These are phyloP conservation scores for Globisporangium spinosum DNA, from an alignment of 352 stramenopile genomes.

Conservation along the genomic window DNA sequence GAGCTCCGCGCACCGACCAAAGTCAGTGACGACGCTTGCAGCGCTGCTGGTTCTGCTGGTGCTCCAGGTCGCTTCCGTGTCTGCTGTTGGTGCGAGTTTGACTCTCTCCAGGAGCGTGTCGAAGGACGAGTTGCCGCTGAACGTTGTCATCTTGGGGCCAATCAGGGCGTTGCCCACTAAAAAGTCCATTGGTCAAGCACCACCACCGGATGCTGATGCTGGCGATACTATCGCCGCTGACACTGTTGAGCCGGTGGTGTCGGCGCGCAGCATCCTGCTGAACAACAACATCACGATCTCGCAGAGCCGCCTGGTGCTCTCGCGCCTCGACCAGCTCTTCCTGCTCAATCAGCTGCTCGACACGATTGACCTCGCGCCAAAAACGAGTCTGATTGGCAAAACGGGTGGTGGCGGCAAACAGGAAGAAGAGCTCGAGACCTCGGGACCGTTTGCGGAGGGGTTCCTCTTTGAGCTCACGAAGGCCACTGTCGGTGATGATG, in stretches of 20 bases:
- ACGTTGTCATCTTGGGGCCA: not conserved
- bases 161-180: not conserved
- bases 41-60: not conserved
- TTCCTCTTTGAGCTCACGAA: conserved; percentile 11
- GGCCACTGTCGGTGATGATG: not conserved
- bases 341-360: conserved; percentile 13
- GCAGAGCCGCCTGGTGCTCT: conserved; percentile 17
- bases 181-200: not conserved
- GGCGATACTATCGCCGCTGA: not conserved
- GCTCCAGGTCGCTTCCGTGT: not conserved
- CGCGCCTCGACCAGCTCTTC: conserved; percentile 13
- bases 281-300: conserved; percentile 19
- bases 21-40: not conserved
- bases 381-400: not conserved
- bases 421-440: not conserved
- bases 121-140: not conserved
- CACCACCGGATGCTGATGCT: not conserved
- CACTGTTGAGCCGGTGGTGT: not conserved
- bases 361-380: conserved; percentile 14
- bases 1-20: not conserved
- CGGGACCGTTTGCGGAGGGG: not conserved
- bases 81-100: not conserved
- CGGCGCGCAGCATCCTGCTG: conserved; percentile 8
- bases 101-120: not conserved
- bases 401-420: not conserved